Evolutionary conservation across 176 grass and related monocot species (phyloP).

Genomic region (Ananas comosus): DNA sequence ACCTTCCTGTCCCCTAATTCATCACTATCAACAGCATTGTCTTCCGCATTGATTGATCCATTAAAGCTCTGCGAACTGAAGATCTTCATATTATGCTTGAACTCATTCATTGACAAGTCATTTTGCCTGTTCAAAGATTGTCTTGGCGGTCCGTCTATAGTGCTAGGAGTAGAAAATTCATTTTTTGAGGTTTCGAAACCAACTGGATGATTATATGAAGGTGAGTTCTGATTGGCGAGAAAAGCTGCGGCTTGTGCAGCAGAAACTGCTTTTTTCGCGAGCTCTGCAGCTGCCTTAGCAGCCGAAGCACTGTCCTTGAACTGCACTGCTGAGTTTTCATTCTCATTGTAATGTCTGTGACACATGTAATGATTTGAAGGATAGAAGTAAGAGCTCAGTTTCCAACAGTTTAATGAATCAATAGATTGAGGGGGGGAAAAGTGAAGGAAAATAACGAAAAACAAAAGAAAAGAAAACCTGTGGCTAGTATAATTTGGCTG

Average conservation of each 20-base stretch:
- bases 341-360: constrained; percentile 27
- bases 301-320: constrained; percentile 81
- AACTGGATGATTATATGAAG: constrained; percentile 18
- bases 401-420: constrained; percentile 5
- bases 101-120: neutral
- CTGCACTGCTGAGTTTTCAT: constrained; percentile 28
- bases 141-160: neutral
- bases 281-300: constrained; percentile 68
- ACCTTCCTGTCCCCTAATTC: constrained; percentile 40
- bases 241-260: constrained; percentile 70
- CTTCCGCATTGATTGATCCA: neutral
- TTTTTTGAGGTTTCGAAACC: neutral
- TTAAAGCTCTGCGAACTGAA: constrained; percentile 17
- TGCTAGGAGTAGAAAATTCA: constrained; percentile 15
- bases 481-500: constrained; percentile 24
- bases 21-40: neutral
- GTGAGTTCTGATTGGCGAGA: constrained; percentile 36
- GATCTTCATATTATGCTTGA: neutral
- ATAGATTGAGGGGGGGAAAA: neutral
- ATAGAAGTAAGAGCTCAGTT: neutral
- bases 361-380: constrained; percentile 9
- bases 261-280: constrained; percentile 59
- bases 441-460: constrained; percentile 1
- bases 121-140: constrained; percentile 25
- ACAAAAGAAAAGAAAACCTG: constrained; percentile 33